A percentile compares a stretch with the other conserved stretches of the same genome.
Evolutionary conservation across 225 moss, liverwort and hornwort genomes (phyloP).

Genomic region (Lunularia cruciata): DNA sequence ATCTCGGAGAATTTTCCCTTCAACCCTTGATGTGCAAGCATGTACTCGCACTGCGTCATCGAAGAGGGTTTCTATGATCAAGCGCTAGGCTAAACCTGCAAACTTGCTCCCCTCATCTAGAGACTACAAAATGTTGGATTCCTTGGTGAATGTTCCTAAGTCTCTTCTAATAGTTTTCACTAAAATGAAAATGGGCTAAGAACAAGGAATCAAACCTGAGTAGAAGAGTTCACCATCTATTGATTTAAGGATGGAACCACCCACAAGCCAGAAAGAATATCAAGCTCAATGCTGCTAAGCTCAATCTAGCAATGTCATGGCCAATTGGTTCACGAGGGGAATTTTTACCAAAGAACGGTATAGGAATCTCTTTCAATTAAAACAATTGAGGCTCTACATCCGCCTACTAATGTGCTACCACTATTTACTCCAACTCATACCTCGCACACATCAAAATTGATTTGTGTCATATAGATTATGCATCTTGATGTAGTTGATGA

Average conservation of each 20-base stretch:
- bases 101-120: neutral
- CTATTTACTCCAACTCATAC: constrained; percentile 1
- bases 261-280: constrained; percentile 1
- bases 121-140: constrained; percentile 28
- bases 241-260: neutral
- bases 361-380: constrained; percentile 9
- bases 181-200: constrained; percentile 19
- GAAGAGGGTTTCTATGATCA: neutral
- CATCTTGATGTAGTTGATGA: constrained; percentile 79
- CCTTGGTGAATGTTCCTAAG: neutral
- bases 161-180: constrained; percentile 14
- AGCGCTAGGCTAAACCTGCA: neutral
- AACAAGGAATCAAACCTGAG: constrained; percentile 9
- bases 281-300: neutral
- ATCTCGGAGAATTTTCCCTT: neutral
- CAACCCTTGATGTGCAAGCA: neutral
- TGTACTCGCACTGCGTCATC: neutral
- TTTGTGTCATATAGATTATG: constrained; percentile 59
- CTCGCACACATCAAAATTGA: constrained; percentile 28
- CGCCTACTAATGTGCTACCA: constrained; percentile 16
- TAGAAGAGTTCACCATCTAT: neutral
- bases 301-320: neutral
- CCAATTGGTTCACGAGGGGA: neutral
- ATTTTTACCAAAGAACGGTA: neutral
- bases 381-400: constrained; percentile 22